Percentiles rank a stretch among this genome's conserved stretches.
These are phyloP conservation scores for Vitellaria paradoxa DNA, from an alignment of 179 eudicot species.

Conservation along the genomic window DNA sequence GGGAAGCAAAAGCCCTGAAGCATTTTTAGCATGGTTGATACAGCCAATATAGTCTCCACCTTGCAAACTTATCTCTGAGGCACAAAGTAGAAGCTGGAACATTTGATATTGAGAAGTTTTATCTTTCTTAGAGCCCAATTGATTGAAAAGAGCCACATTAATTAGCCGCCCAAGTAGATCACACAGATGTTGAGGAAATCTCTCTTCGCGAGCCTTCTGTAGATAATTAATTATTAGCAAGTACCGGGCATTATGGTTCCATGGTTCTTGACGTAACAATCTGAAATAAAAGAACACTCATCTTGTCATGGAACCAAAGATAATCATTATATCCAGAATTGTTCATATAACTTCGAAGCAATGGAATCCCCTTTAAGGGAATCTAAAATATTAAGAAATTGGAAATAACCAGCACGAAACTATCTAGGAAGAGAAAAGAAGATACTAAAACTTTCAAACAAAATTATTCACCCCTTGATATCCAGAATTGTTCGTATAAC, in stretches of 20 bases:
- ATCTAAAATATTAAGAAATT: background rate
- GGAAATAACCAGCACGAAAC: constrained; percentile 12
- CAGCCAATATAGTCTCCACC: constrained; percentile 48
- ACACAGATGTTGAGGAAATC: constrained; percentile 58
- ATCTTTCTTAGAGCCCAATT: constrained; percentile 24
- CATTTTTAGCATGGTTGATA: constrained; percentile 56
- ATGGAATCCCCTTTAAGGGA: background rate
- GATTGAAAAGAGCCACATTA: constrained; percentile 47
- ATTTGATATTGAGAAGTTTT: constrained; percentile 41
- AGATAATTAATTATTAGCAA: constrained; percentile 63
- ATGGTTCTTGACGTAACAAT: constrained; percentile 84
- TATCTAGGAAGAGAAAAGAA: background rate
- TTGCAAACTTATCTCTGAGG: constrained; percentile 74
- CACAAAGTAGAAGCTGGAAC: constrained; percentile 85
- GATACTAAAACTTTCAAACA: background rate
- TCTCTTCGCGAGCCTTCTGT: constrained; percentile 72
- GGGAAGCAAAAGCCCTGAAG: constrained; percentile 54
- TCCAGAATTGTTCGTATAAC: background rate
- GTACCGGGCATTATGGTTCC: constrained; percentile 77
- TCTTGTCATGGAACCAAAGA: constrained; percentile 8
- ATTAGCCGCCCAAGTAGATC: constrained; percentile 59
- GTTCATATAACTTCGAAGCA: background rate
- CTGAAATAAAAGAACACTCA: constrained; percentile 37
- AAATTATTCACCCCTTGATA: background rate
- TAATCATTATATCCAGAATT: background rate